phyloP scores from a whole-genome alignment of 768 basidiomycete genomes.

The Tulasnella sp. region DNA sequence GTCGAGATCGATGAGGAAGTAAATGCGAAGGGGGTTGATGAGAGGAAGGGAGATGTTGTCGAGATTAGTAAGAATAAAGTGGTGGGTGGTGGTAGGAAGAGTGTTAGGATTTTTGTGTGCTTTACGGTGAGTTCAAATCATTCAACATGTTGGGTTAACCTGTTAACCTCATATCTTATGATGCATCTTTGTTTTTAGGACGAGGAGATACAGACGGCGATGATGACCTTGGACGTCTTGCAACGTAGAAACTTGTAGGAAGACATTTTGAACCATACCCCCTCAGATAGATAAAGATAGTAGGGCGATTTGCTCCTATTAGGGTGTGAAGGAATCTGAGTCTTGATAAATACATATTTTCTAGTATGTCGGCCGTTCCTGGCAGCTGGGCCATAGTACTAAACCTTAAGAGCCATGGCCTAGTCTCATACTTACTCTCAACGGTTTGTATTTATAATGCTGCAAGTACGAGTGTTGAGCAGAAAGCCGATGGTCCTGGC shows the following conservation, averaged over 20 bases:
- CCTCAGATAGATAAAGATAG: too few relatives aligned
- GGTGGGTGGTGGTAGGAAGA: constrained; percentile 28
- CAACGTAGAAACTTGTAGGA: neutral
- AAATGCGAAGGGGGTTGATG: constrained; percentile 36
- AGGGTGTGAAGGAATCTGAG: too few relatives aligned
- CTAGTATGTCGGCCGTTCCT: too few relatives aligned
- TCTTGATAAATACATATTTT: too few relatives aligned
- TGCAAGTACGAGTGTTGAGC: too few relatives aligned
- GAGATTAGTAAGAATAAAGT: constrained; percentile 23
- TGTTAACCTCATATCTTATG: neutral
- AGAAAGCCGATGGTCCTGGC: too few relatives aligned
- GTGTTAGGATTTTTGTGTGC: constrained; percentile 43
- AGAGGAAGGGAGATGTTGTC: constrained; percentile 32
- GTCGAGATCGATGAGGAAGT: constrained; percentile 39
- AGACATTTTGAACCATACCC: too few relatives aligned
- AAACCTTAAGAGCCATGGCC: too few relatives aligned
- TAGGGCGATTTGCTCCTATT: too few relatives aligned
- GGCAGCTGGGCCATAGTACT: too few relatives aligned
- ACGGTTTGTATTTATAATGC: too few relatives aligned
- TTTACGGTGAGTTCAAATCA: constrained; percentile 35
- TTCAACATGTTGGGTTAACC: neutral
- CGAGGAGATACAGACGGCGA: constrained; percentile 19
- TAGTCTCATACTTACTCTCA: too few relatives aligned
- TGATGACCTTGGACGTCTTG: constrained; percentile 15
- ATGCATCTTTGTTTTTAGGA: constrained; percentile 9